phyloP scores from a whole-genome alignment of 257 asterid species.

The Forsythia viridissima region DNA sequence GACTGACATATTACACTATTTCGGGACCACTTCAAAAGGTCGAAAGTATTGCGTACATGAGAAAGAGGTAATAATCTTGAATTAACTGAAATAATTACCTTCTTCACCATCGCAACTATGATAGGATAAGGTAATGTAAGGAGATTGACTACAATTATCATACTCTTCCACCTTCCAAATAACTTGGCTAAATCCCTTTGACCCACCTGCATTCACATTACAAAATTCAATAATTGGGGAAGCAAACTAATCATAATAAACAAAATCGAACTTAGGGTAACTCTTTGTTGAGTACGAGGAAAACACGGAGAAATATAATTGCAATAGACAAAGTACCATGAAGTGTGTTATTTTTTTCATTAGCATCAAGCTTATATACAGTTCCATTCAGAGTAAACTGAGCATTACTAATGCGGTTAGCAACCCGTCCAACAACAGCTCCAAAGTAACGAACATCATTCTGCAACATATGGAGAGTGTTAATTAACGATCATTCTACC shows the following conservation, averaged over 20 bases:
- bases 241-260: too few species aligned
- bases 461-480: constrained; percentile 24
- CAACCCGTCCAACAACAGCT: constrained; percentile 82
- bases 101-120: constrained; percentile 75
- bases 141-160: constrained; percentile 35
- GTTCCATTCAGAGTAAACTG: constrained; percentile 65
- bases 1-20: too few species aligned
- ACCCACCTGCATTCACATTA: constrained; percentile 56
- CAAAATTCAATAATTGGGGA: background rate
- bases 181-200: constrained; percentile 63
- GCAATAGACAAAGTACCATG: constrained; percentile 48
- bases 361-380: constrained; percentile 63
- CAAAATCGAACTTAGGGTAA: too few species aligned
- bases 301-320: background rate
- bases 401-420: constrained; percentile 81
- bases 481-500: background rate
- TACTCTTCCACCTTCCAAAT: constrained; percentile 63
- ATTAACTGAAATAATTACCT: constrained; percentile 34
- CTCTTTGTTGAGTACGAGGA: too few species aligned
- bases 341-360: constrained; percentile 57
- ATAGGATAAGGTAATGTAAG: constrained; percentile 57
- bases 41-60: background rate
- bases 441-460: constrained; percentile 59
- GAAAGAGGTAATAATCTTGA: too few species aligned
- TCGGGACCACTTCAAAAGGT: background rate